Percentiles rank a stretch among this genome's conserved stretches.
These are phyloP conservation scores for Glonium stellatum DNA, from an alignment of 495 filamentous ascomycete species.

Conservation along the genomic window DNA sequence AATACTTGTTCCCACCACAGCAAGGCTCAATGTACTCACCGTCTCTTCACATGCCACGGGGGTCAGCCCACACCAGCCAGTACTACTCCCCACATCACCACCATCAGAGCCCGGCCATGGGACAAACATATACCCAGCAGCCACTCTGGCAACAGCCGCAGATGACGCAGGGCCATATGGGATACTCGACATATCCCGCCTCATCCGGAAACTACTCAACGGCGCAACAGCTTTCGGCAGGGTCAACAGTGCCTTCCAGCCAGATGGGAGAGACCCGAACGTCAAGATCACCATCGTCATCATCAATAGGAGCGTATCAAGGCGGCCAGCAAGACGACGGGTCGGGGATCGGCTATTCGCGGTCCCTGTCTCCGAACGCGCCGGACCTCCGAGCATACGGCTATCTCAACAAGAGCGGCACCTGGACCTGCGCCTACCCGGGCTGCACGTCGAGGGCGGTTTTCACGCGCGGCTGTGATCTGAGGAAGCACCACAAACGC, in stretches of 20 bases:
- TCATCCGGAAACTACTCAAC: slow-evolving; percentile 5
- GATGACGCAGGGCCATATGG: slow-evolving; percentile 6
- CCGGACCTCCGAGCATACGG: slow-evolving; percentile 34
- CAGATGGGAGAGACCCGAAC: slow-evolving; percentile 7
- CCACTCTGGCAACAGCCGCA: slow-evolving; percentile 17
- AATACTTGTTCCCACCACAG: slow-evolving; percentile 27
- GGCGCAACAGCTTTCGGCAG: slow-evolving; percentile 6
- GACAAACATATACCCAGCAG: slow-evolving; percentile 20
- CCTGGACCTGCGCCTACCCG: slow-evolving; percentile 53
- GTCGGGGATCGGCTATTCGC: slow-evolving; percentile 14
- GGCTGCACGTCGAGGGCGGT: slow-evolving; percentile 49
- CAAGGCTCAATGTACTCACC: slow-evolving; percentile 24
- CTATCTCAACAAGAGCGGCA: slow-evolving; percentile 37
- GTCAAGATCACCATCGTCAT: slow-evolving; percentile 21
- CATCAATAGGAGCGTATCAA: slow-evolving; percentile 15
- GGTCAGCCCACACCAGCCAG: slow-evolving; percentile 3
- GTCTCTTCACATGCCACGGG: slow-evolving; percentile 18
- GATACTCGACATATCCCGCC: slow-evolving; percentile 21
- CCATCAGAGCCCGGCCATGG: slow-evolving; percentile 9
- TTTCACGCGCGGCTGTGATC: slow-evolving; percentile 56
- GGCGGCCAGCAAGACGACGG: slow-evolving; percentile 2
- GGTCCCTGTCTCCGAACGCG: slow-evolving; percentile 31
- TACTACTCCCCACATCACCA: slow-evolving; percentile 16
- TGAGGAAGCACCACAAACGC: slow-evolving; percentile 58
- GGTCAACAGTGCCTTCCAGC: slow-evolving; percentile 5